Evolutionary conservation across 768 basidiomycete genomes (phyloP), one percentile per base, ranked within the genome.

Genomic region (Collybia sordida): DNA sequence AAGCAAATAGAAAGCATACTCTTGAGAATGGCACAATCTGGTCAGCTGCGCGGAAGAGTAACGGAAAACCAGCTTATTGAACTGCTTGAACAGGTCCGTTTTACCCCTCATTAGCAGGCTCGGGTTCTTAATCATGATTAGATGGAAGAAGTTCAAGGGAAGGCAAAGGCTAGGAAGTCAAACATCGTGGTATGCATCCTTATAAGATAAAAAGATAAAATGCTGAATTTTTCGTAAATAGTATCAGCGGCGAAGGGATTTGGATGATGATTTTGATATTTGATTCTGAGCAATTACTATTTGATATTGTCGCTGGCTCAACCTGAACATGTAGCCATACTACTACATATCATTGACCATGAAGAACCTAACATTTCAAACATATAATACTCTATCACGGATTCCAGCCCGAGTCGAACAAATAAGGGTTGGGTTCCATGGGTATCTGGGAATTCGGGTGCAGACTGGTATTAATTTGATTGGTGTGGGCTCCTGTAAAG

Each of bases 21-120:
- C 25, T 56, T 88, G 35, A 78, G 89, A 35, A 92, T 93, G 88
- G 90, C 85, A 6, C 90, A 92, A 68, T 75, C 80, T 1, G 90
- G 93, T 6, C 90, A 93, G 64, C 65, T 96, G 34, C 78, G 86
- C 38, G 86, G 85, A 1, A 74, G 83, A 23, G 86, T 96, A 35
- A 81, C 77, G 23, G 93, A 97, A 63, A 71, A 77, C 41, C 90
- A 93, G 64, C 76, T 97, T 47, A 91, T 97, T 56, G 85, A 84
- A 42, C 71, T 96, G 28, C 76, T 96, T 51, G 88, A 95, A 57
- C 90, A 96, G 80, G 93, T 88, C 53, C n/a, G 68, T 56, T 6
- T 14, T 9, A 37, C 34, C 31, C 25, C 34, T 18, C 28, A 24
- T 36, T 51, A 12, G 38, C 72, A 60, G 23, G 34, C 24, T 41